These are phyloP conservation scores for Haberlea rhodopensis DNA, from an alignment of 257 asterid species.

Conservation along the genomic window DNA sequence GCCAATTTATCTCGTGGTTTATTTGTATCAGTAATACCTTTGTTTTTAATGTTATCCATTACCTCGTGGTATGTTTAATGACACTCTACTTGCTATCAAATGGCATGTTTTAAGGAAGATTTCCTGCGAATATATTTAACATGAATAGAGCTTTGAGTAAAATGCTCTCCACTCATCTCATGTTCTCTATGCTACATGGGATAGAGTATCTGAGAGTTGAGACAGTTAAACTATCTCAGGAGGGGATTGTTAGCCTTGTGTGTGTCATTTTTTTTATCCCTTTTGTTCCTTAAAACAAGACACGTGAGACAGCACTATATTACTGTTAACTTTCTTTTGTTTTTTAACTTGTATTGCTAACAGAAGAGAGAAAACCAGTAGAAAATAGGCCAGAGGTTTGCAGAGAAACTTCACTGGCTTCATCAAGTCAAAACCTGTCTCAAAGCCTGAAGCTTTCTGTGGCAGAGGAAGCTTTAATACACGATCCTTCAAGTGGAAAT, in stretches of 20 bases:
- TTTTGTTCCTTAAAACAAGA: background rate
- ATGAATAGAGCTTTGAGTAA: background rate
- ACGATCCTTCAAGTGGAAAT: slow-evolving; percentile 38
- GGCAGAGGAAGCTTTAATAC: slow-evolving; percentile 36
- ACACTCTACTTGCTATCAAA: background rate
- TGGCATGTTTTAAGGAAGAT: background rate
- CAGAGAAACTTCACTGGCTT: slow-evolving; percentile 43
- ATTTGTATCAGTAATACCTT: background rate
- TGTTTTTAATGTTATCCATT: background rate
- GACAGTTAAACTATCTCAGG: background rate
- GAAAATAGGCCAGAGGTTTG: slow-evolving; percentile 47
- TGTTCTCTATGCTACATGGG: background rate
- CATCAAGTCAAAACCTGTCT: slow-evolving; percentile 45
- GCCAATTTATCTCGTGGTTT: background rate
- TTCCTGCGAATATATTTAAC: background rate
- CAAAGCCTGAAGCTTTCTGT: slow-evolving; percentile 43
- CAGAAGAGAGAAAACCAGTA: slow-evolving; percentile 54
- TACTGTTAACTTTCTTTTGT: background rate
- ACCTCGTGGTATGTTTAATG: background rate
- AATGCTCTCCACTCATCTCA: background rate
- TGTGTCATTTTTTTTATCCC: too few species aligned
- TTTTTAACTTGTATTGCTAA: slow-evolving; percentile 26
- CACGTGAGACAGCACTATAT: too few species aligned
- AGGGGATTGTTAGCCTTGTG: background rate
- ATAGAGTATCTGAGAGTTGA: background rate